Conservation (phyloP, 2,329 filamentous ascomycete genomes). For the Catunica adiposa region DNA sequence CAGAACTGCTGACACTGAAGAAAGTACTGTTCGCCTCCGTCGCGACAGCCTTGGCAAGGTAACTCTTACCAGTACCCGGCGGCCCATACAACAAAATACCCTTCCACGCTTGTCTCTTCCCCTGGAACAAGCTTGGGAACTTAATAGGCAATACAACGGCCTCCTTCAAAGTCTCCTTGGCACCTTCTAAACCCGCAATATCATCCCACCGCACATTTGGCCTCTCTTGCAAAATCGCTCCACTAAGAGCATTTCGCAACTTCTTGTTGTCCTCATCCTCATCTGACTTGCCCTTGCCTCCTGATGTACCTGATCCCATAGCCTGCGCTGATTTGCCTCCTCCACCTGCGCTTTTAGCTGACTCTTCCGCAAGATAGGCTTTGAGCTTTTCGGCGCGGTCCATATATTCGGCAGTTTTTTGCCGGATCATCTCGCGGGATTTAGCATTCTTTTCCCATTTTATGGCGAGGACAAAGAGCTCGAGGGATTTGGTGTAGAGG, state of each 20-base stretch:
- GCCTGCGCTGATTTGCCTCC: constrained; percentile 33
- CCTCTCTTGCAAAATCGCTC: constrained; percentile 86
- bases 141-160: constrained; percentile 96
- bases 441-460: constrained; percentile 99
- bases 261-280: constrained; percentile 94
- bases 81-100: constrained; percentile 92
- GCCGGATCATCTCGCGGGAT: constrained; percentile 91
- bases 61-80: constrained; percentile 93
- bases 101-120: constrained; percentile 96
- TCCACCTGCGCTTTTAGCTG: constrained; percentile 48
- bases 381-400: constrained; percentile 97
- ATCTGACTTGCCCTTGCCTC: constrained; percentile 41
- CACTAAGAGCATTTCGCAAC: constrained; percentile 72
- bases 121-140: constrained; percentile 89
- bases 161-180: constrained; percentile 95
- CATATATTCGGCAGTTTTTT: constrained; percentile 94
- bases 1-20: constrained; percentile 94
- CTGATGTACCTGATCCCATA: constrained; percentile 55
- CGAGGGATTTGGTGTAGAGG: constrained; percentile 85
- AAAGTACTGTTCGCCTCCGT: constrained; percentile 98
- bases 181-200: constrained; percentile 81
- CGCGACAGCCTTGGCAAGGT: constrained; percentile 90
- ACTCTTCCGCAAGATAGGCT: constrained; percentile 62
- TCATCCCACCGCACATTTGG: constrained; percentile 98
- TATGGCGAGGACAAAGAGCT: constrained; percentile 95